phyloP scores from a whole-genome alignment of 2,329 filamentous ascomycete species.

The Sporothrix mexicana region DNA sequence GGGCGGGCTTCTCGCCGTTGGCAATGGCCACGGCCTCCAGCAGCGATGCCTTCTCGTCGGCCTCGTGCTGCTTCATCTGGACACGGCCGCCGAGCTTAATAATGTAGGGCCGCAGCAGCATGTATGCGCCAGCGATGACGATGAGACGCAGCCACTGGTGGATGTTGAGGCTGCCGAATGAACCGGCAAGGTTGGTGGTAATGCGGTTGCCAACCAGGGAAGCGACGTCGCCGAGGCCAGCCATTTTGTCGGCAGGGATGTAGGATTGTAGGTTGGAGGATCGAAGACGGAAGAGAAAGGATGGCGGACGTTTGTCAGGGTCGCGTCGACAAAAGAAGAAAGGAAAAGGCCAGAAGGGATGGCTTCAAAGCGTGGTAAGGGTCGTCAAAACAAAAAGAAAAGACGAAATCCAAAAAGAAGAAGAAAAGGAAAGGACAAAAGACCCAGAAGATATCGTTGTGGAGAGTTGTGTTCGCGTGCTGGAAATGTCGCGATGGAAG shows the following conservation, averaged over 20 bases:
- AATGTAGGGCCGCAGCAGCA: constrained; percentile 75
- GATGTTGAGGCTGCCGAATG: constrained; percentile 57
- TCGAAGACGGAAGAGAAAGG: too few species aligned
- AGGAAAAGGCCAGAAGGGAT: neutral
- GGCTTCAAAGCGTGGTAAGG: neutral
- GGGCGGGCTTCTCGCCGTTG: constrained; percentile 51
- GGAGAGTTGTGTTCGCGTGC: constrained; percentile 16
- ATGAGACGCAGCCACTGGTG: constrained; percentile 71
- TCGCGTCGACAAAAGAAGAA: neutral
- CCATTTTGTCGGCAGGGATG: constrained; percentile 38
- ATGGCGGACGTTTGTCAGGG: neutral
- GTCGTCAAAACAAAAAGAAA: neutral
- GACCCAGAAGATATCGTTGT: neutral
- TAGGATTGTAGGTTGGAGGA: neutral
- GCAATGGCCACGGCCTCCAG: constrained; percentile 50
- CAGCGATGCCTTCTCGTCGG: constrained; percentile 59
- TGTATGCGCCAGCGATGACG: constrained; percentile 73
- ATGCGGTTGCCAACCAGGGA: constrained; percentile 45
- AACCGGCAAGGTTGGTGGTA: constrained; percentile 55
- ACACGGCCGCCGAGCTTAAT: constrained; percentile 68
- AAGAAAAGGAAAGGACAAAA: neutral
- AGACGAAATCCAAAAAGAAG: neutral
- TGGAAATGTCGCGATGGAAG: constrained; percentile 25
- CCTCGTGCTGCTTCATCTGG: constrained; percentile 68
- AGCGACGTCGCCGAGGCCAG: constrained; percentile 41